Base-by-base conservation (phyloP, 2,329 filamentous ascomycete genomes). In the Verticillium tricorpus region DNA sequence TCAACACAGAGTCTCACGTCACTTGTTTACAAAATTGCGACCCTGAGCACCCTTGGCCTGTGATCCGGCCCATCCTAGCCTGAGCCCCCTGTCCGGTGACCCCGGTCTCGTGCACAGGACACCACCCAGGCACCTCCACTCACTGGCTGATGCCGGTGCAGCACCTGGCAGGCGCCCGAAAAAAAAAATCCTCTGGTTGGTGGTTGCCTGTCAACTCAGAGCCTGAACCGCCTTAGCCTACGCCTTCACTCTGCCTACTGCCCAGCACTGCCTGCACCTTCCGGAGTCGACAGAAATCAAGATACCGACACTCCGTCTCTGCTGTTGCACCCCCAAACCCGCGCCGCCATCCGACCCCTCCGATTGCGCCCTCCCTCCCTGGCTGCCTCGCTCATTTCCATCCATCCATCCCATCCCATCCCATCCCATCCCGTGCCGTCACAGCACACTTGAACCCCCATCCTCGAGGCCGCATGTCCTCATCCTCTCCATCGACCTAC, bases 281-380 rank as follows among this genome's bases (percentile, higher is more conserved):
- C 34, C 34, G 34, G 34, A 35, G 34, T 11, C 34, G 9, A 63
- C 63, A 65, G 63, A 58, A 62, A 65, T 58, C 63, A 65, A 65
- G 63, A 62, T 60, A 64, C 63, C 62, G 63, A 65, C 62, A 56
- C 64, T 60, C 63, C 62, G 63, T 60, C 34, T 34, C n/a, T 50
- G 34, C 34, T 35, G 34, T 11, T 35, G 34, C n/a, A 50, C 40
- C 11, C 17, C 60, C 56, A 64, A 64, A 65, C 59, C 45, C 62
- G 8, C n/a, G 55, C 55, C 55, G 8, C 40, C 40, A n/a, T 50
- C 40, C 40, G 40, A 50, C 40, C 5, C 17, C 40, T 50, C 40
- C 40, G 40, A 50, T 50, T 22, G n/a, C n/a, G 40, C 40, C 40
- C 40, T 50, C 40, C 34, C 34, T 35, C 9, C 9, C 34, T 35